Evolutionary conservation across 306 rosid species (phyloP).

Genomic region (Inga leiocalycina): DNA sequence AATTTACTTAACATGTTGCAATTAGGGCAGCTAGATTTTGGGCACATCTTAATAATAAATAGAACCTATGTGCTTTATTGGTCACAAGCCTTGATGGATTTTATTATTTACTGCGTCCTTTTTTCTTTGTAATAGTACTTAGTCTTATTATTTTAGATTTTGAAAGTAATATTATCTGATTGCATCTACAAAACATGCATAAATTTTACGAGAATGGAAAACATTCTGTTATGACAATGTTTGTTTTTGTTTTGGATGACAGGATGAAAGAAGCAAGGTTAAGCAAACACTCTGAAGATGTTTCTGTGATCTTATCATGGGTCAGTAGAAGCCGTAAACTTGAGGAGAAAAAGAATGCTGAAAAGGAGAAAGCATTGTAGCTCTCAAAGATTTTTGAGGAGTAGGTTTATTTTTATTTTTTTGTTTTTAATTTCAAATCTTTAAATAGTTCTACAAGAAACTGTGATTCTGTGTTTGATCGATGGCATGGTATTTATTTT

Average conservation of each 20-base stretch:
- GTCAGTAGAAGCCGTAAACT: slow-evolving; percentile 80
- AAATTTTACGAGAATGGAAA: background rate
- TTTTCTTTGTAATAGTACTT: background rate
- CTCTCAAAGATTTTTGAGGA: slow-evolving; percentile 86
- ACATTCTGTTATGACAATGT: background rate
- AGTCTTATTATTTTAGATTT: background rate
- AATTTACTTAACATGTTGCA: background rate
- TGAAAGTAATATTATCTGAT: slow-evolving; percentile 14
- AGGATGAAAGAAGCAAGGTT: slow-evolving; percentile 84
- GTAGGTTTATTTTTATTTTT: slow-evolving; percentile 51
- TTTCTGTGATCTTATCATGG: slow-evolving; percentile 77
- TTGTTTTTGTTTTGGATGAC: slow-evolving; percentile 8
- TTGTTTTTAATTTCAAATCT: background rate
- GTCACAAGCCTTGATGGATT: background rate
- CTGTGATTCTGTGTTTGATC: slow-evolving; percentile 21
- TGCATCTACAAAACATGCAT: background rate
- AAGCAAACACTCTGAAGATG: slow-evolving; percentile 68
- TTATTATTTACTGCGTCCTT: background rate
- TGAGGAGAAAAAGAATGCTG: slow-evolving; percentile 54
- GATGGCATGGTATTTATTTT: slow-evolving; percentile 14
- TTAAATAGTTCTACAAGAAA: slow-evolving; percentile 14
- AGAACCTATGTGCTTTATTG: background rate
- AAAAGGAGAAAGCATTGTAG: slow-evolving; percentile 73
- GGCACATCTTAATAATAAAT: background rate
- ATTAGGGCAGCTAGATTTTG: background rate